Evolutionary conservation across 805 yeast species (phyloP).

Genomic region (Hanseniaspora nectarophila): DNA sequence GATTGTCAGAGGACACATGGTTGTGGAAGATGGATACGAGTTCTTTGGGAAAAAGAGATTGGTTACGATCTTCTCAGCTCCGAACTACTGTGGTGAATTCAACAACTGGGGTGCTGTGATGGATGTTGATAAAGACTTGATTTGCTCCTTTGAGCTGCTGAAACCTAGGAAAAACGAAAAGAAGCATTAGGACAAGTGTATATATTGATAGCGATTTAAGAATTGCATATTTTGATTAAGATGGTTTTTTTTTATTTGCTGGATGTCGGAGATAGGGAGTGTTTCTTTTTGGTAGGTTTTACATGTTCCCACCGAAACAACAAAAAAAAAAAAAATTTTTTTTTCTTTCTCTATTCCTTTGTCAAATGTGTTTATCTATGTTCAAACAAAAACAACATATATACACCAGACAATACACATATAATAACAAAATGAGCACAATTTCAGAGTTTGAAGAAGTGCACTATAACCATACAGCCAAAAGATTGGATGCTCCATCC

Average conservation of each 20-base stretch:
- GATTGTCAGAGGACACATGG: constrained; percentile 79
- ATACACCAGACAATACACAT: neutral
- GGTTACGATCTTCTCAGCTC: constrained; percentile 72
- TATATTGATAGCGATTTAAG: too few species aligned
- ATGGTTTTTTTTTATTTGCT: too few species aligned
- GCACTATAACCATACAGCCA: constrained; percentile 51
- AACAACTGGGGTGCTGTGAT: constrained; percentile 96
- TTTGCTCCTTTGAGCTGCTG: constrained; percentile 69
- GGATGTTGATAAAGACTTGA: constrained; percentile 85
- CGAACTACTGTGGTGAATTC: constrained; percentile 47
- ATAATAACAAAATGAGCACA: constrained; percentile 26
- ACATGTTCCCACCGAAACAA: too few species aligned
- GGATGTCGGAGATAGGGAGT: too few species aligned
- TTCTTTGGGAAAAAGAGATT: constrained; percentile 62
- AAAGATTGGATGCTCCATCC: constrained; percentile 62
- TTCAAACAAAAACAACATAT: too few species aligned
- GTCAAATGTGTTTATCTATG: too few species aligned
- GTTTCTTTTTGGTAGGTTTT: too few species aligned
- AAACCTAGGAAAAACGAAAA: constrained; percentile 35
- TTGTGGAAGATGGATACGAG: constrained; percentile 79
- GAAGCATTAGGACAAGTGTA: neutral
- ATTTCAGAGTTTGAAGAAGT: constrained; percentile 40
- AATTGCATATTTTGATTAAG: too few species aligned
- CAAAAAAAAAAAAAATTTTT: too few species aligned
- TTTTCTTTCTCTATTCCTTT: too few species aligned